These are phyloP conservation scores for Poa pratensis DNA, from an alignment of 176 grass and related monocot genomes.

Conservation along the genomic window DNA sequence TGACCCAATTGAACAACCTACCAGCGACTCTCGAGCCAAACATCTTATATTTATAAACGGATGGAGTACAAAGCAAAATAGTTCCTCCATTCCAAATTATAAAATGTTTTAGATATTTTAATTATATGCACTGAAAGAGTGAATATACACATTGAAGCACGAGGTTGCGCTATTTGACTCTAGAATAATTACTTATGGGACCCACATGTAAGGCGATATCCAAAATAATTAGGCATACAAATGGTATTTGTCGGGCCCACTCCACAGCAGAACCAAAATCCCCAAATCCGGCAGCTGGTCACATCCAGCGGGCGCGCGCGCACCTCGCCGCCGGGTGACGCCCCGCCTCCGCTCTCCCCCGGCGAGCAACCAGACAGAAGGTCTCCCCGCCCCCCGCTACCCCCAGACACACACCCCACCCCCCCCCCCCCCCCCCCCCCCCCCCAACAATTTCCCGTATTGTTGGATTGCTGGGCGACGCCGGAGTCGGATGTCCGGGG, in stretches of 20 bases:
- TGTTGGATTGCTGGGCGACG: slow-evolving; percentile 16
- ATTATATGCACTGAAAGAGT: too few species aligned
- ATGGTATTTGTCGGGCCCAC: background rate
- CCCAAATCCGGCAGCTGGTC: slow-evolving; percentile 29
- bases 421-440: too few species aligned
- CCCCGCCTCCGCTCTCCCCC: background rate
- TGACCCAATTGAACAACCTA: too few species aligned
- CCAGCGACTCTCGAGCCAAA: too few species aligned
- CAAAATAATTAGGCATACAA: background rate
- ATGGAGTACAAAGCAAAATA: too few species aligned
- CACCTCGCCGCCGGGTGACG: slow-evolving; percentile 37
- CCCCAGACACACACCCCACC: background rate
- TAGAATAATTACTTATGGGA: too few species aligned
- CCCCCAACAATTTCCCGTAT: background rate
- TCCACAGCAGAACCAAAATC: background rate
- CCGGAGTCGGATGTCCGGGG: slow-evolving; percentile 35
- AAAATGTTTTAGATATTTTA: too few species aligned
- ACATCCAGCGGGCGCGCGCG: background rate
- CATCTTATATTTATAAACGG: too few species aligned
- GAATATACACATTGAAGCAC: too few species aligned
- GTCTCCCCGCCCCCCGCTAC: background rate
- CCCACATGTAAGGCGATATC: too few species aligned
- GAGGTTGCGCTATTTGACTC: too few species aligned
- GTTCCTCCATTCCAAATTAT: too few species aligned
- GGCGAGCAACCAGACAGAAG: background rate